These are phyloP conservation scores for Furcasterigmium sp. DNA, from an alignment of 2,329 filamentous ascomycete genomes.

Conservation along the genomic window DNA sequence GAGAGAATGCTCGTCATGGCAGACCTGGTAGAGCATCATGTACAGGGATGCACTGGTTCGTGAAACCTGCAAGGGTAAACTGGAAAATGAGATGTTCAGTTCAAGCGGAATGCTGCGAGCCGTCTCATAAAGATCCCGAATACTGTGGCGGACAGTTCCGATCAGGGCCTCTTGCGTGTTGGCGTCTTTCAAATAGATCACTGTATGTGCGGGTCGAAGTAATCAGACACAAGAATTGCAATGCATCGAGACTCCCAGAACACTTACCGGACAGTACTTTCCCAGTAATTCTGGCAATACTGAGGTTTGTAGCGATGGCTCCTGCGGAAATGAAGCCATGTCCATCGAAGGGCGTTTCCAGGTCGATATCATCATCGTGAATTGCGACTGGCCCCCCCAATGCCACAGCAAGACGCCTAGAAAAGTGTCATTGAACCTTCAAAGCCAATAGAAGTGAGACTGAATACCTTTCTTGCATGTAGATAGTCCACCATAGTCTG, in stretches of 20 bases:
- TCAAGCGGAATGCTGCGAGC: background rate
- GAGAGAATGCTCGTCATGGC: too few species aligned
- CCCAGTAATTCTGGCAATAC: background rate
- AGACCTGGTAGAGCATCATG: slow-evolving; percentile 3
- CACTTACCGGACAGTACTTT: background rate
- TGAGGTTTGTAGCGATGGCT: slow-evolving; percentile 1
- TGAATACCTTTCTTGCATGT: slow-evolving; percentile 4
- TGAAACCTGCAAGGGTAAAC: background rate
- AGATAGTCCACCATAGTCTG: slow-evolving; percentile 2
- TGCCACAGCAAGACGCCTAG: slow-evolving; percentile 1
- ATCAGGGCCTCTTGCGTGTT: background rate
- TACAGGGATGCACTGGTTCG: background rate
- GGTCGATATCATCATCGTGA: background rate
- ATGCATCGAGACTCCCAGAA: background rate
- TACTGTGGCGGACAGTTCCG: background rate
- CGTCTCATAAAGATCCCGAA: background rate
- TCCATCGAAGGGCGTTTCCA: background rate
- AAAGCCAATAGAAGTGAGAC: background rate
- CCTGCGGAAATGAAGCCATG: background rate
- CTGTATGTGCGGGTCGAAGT: background rate
- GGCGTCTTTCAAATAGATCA: background rate
- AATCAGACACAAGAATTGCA: too few species aligned
- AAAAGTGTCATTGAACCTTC: background rate
- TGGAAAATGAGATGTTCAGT: background rate
- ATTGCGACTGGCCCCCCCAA: background rate